These are phyloP conservation scores for Beauveria sp. DNA, from an alignment of 2,329 filamentous ascomycete species.

Conservation along the genomic window DNA sequence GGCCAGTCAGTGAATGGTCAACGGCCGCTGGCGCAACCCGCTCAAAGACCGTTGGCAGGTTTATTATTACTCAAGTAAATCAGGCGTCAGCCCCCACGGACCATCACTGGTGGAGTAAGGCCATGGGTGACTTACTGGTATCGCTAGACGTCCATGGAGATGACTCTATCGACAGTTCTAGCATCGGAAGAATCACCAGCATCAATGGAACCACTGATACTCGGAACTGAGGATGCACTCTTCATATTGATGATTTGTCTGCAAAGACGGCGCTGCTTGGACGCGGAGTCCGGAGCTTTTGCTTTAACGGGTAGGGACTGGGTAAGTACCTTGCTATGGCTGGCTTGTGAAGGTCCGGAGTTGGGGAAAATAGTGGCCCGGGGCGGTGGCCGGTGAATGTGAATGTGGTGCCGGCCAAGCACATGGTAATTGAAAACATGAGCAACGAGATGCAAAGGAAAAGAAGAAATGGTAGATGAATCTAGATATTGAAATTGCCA, in stretches of 20 bases:
- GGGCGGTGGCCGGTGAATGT: neutral
- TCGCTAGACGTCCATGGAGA: neutral
- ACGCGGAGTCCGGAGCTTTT: neutral
- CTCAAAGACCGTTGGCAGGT: too few relatives aligned
- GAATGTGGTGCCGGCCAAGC: neutral
- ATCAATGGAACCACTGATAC: neutral
- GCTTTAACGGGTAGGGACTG: neutral
- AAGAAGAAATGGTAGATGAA: neutral
- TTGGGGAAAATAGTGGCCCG: neutral
- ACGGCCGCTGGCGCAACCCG: too few relatives aligned
- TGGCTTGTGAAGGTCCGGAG: neutral
- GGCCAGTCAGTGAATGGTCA: too few relatives aligned
- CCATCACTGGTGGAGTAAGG: neutral
- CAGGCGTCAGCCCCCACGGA: neutral
- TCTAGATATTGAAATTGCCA: neutral
- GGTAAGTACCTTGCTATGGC: neutral
- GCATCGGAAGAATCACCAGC: neutral
- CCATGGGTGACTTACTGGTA: neutral
- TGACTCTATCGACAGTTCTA: neutral
- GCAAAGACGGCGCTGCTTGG: neutral
- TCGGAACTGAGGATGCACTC: neutral
- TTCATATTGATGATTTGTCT: neutral
- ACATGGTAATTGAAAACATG: neutral
- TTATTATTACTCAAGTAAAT: too few relatives aligned
- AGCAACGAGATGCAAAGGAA: neutral